A percentile compares a stretch with the other conserved stretches of the same genome.
These are phyloP conservation scores for Sugiyamaella japonica DNA, from an alignment of 1,139 yeast genomes.

Conservation along the genomic window DNA sequence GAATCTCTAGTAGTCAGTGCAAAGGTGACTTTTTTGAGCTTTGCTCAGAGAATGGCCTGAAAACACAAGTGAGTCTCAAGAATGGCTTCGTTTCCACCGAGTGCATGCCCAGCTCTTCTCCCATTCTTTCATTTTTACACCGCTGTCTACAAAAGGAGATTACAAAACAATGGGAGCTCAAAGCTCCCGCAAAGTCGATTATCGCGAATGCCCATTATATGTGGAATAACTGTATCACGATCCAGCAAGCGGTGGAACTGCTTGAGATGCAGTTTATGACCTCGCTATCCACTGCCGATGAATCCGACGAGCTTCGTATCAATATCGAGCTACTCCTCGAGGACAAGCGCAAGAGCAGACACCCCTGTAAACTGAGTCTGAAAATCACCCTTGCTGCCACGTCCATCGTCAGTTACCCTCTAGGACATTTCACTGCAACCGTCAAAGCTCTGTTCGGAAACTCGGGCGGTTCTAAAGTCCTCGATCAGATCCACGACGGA, in stretches of 20 bases:
- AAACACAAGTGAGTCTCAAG: slow-evolving; percentile 6
- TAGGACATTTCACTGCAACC: slow-evolving; percentile 19
- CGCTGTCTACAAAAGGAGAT: slow-evolving; percentile 3
- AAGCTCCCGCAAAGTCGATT: slow-evolving; percentile 1
- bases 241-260: slow-evolving; percentile 17
- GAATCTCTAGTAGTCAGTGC: slow-evolving; percentile 6
- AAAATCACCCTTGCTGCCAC: slow-evolving; percentile 16
- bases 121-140: slow-evolving; percentile 1
- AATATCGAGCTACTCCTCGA: slow-evolving; percentile 17
- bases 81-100: neutral
- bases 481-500: slow-evolving; percentile 10
- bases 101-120: neutral
- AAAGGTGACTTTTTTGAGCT: neutral
- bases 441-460: slow-evolving; percentile 21
- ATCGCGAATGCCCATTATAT: slow-evolving; percentile 6
- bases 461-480: slow-evolving; percentile 5
- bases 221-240: slow-evolving; percentile 17
- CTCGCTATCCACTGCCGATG: neutral
- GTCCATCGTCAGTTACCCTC: slow-evolving; percentile 20
- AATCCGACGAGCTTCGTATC: slow-evolving; percentile 10
- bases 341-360: slow-evolving; percentile 8
- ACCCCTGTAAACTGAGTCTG: slow-evolving; percentile 16
- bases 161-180: neutral
- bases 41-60: slow-evolving; percentile 12
- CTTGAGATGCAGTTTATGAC: slow-evolving; percentile 22